phyloP scores from a whole-genome alignment of 2,329 filamentous ascomycete genomes.

The Piedraia hortae region DNA sequence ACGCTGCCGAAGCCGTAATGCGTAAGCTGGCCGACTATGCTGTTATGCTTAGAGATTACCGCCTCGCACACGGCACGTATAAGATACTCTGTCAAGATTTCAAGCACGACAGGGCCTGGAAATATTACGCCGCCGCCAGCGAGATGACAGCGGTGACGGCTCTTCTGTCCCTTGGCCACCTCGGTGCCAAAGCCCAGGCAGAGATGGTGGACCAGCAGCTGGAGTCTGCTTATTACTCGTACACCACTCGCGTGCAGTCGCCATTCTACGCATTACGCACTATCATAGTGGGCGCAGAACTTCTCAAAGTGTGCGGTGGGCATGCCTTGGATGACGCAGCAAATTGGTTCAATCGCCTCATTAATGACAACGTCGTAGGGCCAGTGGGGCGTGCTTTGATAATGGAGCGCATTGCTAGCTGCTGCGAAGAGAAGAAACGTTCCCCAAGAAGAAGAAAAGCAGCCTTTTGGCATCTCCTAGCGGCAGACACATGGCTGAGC shows the following conservation, averaged over 20 bases:
- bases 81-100: conserved; percentile 75
- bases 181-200: conserved; percentile 41
- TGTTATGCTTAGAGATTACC: conserved; percentile 93
- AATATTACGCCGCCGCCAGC: conserved; percentile 71
- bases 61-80: conserved; percentile 72
- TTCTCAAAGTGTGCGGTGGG: conserved; percentile 55
- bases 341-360: conserved; percentile 51
- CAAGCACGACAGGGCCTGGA: conserved; percentile 89
- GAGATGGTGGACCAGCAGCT: conserved; percentile 70
- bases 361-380: conserved; percentile 54
- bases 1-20: conserved; percentile 69
- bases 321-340: conserved; percentile 65
- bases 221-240: conserved; percentile 77
- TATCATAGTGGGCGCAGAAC: conserved; percentile 48
- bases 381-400: conserved; percentile 53
- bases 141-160: conserved; percentile 82
- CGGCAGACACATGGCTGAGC: conserved; percentile 58
- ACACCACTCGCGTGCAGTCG: conserved; percentile 56
- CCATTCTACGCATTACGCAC: conserved; percentile 59
- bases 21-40: conserved; percentile 82
- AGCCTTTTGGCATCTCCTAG: conserved; percentile 64
- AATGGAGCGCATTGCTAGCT: conserved; percentile 62
- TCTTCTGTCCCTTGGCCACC: conserved; percentile 44
- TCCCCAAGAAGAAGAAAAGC: conserved; percentile 58
- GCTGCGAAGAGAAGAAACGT: conserved; percentile 42